Evolutionary conservation across 1,284 basidiomycete species (phyloP).

Genomic region (Ganoderma leucocontextum): DNA sequence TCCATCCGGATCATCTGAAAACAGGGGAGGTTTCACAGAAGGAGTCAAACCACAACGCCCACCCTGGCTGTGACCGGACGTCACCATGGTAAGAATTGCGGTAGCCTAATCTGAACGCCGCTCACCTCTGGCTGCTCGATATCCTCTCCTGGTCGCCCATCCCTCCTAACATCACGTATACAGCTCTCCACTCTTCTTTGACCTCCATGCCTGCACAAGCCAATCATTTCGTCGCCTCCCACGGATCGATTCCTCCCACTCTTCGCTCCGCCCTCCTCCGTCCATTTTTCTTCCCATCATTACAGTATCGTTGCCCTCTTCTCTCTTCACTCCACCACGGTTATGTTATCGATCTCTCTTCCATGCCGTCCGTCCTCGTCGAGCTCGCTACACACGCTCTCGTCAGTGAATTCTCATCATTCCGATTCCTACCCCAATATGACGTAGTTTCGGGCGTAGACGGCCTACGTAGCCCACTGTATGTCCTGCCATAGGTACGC

Average conservation of each 20-base stretch:
- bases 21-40: constrained; percentile 3
- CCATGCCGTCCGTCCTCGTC: neutral
- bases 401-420: neutral
- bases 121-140: neutral
- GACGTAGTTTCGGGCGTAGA: neutral
- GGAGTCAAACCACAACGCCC: constrained; percentile 1
- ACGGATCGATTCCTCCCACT: neutral
- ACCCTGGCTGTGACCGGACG: neutral
- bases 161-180: neutral
- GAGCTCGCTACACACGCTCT: neutral
- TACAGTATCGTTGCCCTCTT: neutral
- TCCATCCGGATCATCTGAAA: neutral
- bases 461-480: no score
- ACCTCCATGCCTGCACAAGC: neutral
- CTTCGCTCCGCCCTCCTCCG: neutral
- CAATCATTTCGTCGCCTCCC: neutral
- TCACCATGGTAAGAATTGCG: constrained; percentile 1
- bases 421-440: neutral
- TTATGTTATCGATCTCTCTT: neutral
- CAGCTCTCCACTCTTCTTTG: neutral
- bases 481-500: no score
- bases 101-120: constrained; percentile 1
- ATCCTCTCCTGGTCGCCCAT: neutral
- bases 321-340: neutral
- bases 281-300: neutral